Percentiles rank a stretch among this genome's conserved stretches.
Evolutionary conservation across 139 green algal species (phyloP).

Genomic region (Yamagishiella unicocca): DNA sequence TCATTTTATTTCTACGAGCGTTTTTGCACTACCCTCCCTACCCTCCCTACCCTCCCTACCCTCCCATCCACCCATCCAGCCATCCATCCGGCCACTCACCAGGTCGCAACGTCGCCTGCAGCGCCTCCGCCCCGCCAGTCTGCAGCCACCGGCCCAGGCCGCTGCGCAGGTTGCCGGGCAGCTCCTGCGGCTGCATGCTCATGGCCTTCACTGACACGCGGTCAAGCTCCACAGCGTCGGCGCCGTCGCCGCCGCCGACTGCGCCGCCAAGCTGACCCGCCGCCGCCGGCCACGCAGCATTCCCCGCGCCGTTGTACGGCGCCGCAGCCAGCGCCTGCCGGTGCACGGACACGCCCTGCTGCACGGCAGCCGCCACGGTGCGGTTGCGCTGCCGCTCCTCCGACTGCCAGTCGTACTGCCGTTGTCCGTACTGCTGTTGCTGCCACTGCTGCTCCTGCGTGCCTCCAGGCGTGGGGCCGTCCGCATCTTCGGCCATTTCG

Average conservation of each 20-base stretch:
- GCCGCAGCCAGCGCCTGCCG: neutral
- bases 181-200: constrained; percentile 32
- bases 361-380: constrained; percentile 12
- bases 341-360: constrained; percentile 31
- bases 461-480: neutral
- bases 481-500: neutral
- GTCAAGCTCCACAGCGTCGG: constrained; percentile 1
- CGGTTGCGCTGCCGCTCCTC: constrained; percentile 1
- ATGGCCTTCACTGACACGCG: constrained; percentile 36
- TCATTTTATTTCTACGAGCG: too few species aligned
- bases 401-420: neutral
- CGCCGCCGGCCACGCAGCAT: neutral
- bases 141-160: constrained; percentile 31
- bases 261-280: neutral
- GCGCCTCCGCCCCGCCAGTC: neutral
- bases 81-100: too few species aligned
- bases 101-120: constrained; percentile 29
- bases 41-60: too few species aligned
- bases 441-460: neutral
- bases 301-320: constrained; percentile 12
- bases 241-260: neutral
- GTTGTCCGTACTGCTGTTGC: neutral
- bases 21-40: too few species aligned
- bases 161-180: constrained; percentile 9
- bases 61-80: too few species aligned